Evolutionary conservation across 2,329 filamentous ascomycete genomes (phyloP), one percentile per base, ranked within the genome.

Genomic region (Alternaria arbusti): DNA sequence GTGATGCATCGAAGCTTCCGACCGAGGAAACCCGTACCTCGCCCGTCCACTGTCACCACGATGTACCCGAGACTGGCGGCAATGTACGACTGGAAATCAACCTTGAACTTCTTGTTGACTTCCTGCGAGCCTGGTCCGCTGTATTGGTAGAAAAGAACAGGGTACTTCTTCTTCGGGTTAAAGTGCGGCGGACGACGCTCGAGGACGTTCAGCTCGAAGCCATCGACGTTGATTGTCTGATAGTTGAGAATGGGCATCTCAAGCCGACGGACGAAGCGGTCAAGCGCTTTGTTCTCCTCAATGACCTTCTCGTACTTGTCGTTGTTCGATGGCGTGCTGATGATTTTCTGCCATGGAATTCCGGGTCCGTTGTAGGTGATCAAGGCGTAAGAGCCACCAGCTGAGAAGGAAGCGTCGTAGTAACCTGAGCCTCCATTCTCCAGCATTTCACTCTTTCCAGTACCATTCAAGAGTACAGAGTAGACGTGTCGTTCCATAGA

Each of bases 91-190:
- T 98, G 93, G 78, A 97, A 99, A 78, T 97, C 92, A 63, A 99
- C 89, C 10, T 79, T 81, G 82, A 97, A 99, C 59, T 81, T 86
- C 77, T 95, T 94, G 72, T 88, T 85, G 2, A 99, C 96, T 8
- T 87, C 88, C 78, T 99, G 96, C 17, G 94, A 97, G n/a, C 91
- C 93, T 0, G 96, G 96, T 0, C 96, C 96, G 23, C 93, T 95
- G 83, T 99, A 99, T 63, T 97, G 90, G 74, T 92, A 91, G 85
- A 99, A 99, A 5, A 99, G 87, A 1, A 99, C 94, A 0, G 96
- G 96, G 72, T 99, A 98, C 76, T 91, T 89, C 81, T 92, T 94
- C 72, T 89, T 89, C 17, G 88, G 84, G 78, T 94, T 87, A 77
- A 98, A 99, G 80, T 97, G 91, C 1, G 94, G 91, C 6, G 96